Conservation (phyloP, 2,329 filamentous ascomycete genomes). For the Fusarium nematophilum region DNA sequence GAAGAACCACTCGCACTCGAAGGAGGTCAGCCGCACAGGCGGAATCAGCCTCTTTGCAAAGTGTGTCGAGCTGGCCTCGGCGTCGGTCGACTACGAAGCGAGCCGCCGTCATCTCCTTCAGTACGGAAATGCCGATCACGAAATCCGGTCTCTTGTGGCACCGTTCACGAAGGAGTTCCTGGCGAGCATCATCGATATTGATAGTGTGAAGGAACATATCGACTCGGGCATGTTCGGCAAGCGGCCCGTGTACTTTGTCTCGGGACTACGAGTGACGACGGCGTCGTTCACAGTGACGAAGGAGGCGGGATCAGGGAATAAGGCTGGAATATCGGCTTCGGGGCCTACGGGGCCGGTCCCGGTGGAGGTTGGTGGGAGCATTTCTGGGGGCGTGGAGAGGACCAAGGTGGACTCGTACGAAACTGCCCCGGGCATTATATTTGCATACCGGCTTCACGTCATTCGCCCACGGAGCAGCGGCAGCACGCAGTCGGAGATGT, state of each 20-base stretch:
- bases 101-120: neutral
- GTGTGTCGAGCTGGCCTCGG: neutral
- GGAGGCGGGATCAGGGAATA: neutral
- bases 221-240: neutral
- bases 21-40: neutral
- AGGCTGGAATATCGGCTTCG: neutral
- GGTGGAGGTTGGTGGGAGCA: neutral
- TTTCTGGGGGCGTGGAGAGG: neutral
- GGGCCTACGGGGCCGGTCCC: neutral
- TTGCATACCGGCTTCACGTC: conserved; percentile 1
- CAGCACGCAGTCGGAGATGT: neutral
- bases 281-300: neutral
- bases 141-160: neutral
- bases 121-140: neutral
- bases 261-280: neutral
- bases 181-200: neutral
- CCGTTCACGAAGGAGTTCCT: neutral
- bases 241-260: neutral
- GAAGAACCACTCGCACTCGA: neutral
- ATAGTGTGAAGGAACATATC: neutral
- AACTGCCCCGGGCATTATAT: neutral
- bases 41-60: neutral
- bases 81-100: neutral
- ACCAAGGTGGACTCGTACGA: neutral
- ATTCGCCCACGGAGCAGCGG: neutral